These are phyloP conservation scores for Diaporthe citrichinensis DNA, from an alignment of 2,329 filamentous ascomycete genomes.

Conservation along the genomic window DNA sequence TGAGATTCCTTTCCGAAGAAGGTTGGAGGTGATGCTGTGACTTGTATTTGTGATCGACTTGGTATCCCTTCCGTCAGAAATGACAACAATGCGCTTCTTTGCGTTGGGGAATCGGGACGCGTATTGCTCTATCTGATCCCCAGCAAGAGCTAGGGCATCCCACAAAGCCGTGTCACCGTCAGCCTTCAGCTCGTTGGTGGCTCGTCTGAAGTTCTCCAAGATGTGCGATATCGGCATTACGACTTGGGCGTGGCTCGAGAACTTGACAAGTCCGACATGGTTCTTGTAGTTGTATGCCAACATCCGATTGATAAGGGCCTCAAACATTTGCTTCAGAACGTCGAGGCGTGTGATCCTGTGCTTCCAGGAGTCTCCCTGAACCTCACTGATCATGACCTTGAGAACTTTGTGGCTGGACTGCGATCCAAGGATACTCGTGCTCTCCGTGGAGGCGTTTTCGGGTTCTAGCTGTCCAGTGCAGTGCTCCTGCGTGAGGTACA, in stretches of 20 bases:
- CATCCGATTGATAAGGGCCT: conserved; percentile 33
- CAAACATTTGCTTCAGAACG: conserved; percentile 33
- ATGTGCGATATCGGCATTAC: conserved; percentile 29
- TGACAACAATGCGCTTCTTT: conserved; percentile 28
- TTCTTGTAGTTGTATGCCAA: conserved; percentile 32
- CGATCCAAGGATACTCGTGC: not conserved
- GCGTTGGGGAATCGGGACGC: not conserved
- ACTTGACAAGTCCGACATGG: conserved; percentile 26
- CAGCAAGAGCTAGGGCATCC: conserved; percentile 28
- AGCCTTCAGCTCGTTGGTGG: not conserved
- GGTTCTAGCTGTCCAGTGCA: conserved; percentile 19
- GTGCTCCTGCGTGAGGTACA: not conserved
- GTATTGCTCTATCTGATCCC: conserved; percentile 32
- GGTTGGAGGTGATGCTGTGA: not conserved
- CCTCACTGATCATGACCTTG: not conserved
- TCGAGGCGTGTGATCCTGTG: conserved; percentile 1
- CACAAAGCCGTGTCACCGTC: conserved; percentile 30
- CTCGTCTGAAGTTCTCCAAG: conserved; percentile 32
- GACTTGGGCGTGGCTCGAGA: conserved; percentile 17
- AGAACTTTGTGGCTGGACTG: conserved; percentile 4
- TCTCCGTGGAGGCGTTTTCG: not conserved
- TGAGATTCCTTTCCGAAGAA: not conserved
- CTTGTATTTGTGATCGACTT: conserved; percentile 12
- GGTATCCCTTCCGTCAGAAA: conserved; percentile 27
- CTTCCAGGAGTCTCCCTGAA: too few relatives aligned